Evolutionary conservation across 164 flowering plant genomes (phyloP).

Genomic region (Umbilicus rupestris): DNA sequence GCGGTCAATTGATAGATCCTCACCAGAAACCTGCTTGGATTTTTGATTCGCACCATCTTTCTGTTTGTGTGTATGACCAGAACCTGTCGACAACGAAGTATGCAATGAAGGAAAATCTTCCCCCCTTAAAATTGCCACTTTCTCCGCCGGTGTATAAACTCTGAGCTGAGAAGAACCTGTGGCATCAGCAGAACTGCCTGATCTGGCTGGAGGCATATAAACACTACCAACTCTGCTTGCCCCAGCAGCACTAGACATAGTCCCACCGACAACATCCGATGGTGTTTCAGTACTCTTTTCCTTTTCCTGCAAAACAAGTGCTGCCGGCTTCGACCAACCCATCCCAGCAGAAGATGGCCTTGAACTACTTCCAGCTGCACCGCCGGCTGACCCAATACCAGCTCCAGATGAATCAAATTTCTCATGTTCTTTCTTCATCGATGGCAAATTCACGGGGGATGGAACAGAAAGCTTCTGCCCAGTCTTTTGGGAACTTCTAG

Average conservation of each 20-base stretch:
- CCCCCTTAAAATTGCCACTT: conserved; percentile 65
- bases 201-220: conserved; percentile 66
- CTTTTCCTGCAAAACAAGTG: conserved; percentile 35
- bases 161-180: conserved; percentile 17
- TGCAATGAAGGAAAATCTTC: conserved; percentile 89
- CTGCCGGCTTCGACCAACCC: conserved; percentile 83
- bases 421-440: conserved; percentile 85
- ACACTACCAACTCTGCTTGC: conserved; percentile 21
- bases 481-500: conserved; percentile 51
- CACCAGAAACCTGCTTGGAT: conserved; percentile 37
- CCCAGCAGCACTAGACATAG: conserved; percentile 18
- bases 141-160: conserved; percentile 25
- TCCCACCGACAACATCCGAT: conserved; percentile 16
- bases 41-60: conserved; percentile 43
- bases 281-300: conserved; percentile 25
- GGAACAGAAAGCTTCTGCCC: conserved; percentile 85
- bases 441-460: conserved; percentile 97
- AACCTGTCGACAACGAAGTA: conserved; percentile 44
- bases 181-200: conserved; percentile 19
- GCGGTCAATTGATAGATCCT: conserved; percentile 29
- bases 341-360: conserved; percentile 63
- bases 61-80: conserved; percentile 45
- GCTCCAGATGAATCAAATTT: conserved; percentile 51
- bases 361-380: conserved; percentile 43
- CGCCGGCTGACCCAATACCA: conserved; percentile 36